Conservation (phyloP, 1,139 yeast genomes). For the Suhomyces wounanorum region DNA sequence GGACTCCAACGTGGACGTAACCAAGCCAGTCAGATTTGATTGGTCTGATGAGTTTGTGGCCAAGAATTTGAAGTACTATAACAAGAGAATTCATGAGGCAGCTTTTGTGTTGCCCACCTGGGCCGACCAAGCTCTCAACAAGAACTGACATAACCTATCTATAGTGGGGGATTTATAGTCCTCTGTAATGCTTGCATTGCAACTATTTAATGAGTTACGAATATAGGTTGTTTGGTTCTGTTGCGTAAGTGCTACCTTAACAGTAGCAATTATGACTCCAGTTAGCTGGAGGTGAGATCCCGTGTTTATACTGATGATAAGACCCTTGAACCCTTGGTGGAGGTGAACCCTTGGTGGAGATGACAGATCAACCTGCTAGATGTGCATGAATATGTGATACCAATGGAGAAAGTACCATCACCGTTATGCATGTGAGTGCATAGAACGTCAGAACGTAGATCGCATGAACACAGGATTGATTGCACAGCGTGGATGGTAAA, state of each 20-base stretch:
- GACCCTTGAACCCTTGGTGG: too few relatives aligned
- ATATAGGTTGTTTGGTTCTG: constrained; percentile 2
- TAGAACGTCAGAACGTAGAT: too few relatives aligned
- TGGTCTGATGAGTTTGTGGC: constrained; percentile 64
- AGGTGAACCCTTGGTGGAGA: too few relatives aligned
- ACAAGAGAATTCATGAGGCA: constrained; percentile 76
- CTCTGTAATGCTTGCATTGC: not conserved
- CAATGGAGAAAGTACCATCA: too few relatives aligned
- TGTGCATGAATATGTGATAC: too few relatives aligned
- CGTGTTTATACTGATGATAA: not conserved
- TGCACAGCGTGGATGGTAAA: too few relatives aligned
- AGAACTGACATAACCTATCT: constrained; percentile 11
- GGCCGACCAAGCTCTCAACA: constrained; percentile 53
- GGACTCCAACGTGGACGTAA: constrained; percentile 62
- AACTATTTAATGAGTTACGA: constrained; percentile 7
- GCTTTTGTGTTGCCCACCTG: constrained; percentile 87
- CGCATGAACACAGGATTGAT: too few relatives aligned
- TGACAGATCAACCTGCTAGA: too few relatives aligned
- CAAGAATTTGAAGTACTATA: constrained; percentile 74
- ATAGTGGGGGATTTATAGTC: not conserved
- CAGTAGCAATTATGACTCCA: not conserved
- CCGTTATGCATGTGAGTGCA: too few relatives aligned
- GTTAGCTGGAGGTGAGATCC: not conserved
- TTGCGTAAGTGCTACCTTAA: not conserved
- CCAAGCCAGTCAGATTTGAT: constrained; percentile 63